Percentiles rank a stretch among this genome's conserved stretches.
Conservation (phyloP, 2,329 filamentous ascomycete species). For the Colletotrichum gloeosporioides region DNA sequence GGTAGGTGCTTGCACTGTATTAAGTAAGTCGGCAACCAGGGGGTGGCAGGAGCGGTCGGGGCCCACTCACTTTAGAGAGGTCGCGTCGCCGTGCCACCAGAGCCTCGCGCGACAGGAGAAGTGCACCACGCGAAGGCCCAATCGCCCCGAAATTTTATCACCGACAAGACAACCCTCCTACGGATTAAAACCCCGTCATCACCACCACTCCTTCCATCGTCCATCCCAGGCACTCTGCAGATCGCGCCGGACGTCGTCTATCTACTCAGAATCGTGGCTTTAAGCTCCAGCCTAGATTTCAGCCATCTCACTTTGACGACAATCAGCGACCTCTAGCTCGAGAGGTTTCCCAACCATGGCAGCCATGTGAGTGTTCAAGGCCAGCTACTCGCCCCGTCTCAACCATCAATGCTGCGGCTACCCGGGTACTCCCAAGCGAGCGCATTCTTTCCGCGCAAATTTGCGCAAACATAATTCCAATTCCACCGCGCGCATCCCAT, state of each 20-base stretch:
- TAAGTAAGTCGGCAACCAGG: background rate
- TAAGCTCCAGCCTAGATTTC: background rate
- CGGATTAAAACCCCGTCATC: background rate
- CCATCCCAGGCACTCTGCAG: background rate
- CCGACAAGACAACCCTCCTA: background rate
- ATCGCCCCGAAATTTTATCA: slow-evolving; percentile 18
- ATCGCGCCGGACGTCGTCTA: background rate
- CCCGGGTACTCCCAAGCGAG: background rate
- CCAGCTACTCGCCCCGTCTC: background rate
- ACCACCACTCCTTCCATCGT: background rate
- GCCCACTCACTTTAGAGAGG: slow-evolving; percentile 19
- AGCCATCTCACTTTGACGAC: background rate
- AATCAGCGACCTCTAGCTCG: background rate
- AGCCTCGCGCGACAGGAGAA: slow-evolving; percentile 19
- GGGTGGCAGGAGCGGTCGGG: background rate
- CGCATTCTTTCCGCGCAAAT: slow-evolving; percentile 20
- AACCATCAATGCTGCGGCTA: background rate
- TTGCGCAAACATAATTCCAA: slow-evolving; percentile 30
- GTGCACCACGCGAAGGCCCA: background rate
- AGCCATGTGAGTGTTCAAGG: slow-evolving; percentile 15
- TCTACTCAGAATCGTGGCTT: background rate
- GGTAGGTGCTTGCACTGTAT: background rate
- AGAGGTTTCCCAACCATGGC: slow-evolving; percentile 15
- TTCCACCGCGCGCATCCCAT: background rate
- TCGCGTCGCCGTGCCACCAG: slow-evolving; percentile 20